phyloP scores from a whole-genome alignment of 2,329 filamentous ascomycete species.

The Aspergillus tanneri region DNA sequence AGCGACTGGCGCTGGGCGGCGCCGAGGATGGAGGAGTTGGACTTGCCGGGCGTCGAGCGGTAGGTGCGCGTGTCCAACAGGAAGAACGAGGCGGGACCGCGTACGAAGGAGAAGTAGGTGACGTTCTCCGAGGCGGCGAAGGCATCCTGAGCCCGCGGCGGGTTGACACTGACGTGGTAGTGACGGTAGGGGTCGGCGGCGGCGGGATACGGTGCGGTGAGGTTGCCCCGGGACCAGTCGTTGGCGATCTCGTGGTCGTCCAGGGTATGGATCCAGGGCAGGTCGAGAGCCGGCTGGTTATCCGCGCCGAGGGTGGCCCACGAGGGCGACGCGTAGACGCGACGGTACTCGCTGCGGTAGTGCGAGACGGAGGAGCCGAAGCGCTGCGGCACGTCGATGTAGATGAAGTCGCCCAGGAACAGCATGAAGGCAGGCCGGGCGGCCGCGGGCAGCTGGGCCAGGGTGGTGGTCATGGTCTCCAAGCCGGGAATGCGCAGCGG shows the following conservation, averaged over 20 bases:
- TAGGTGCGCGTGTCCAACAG: slow-evolving; percentile 89
- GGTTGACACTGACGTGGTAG: slow-evolving; percentile 84
- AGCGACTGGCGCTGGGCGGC: slow-evolving; percentile 74
- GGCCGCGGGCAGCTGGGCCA: slow-evolving; percentile 65
- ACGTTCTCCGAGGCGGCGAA: slow-evolving; percentile 58
- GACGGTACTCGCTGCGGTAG: slow-evolving; percentile 88
- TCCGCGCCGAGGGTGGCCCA: slow-evolving; percentile 69
- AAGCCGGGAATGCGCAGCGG: slow-evolving; percentile 80
- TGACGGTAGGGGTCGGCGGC: slow-evolving; percentile 82
- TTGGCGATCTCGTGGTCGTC: slow-evolving; percentile 97
- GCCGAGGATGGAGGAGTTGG: slow-evolving; percentile 85
- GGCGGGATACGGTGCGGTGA: slow-evolving; percentile 73
- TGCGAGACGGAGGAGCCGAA: slow-evolving; percentile 70
- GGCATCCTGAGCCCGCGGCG: slow-evolving; percentile 57
- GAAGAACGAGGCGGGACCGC: slow-evolving; percentile 92
- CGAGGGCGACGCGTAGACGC: slow-evolving; percentile 92
- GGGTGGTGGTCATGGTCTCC: slow-evolving; percentile 68
- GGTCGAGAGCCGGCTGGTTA: slow-evolving; percentile 53
- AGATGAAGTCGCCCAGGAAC: slow-evolving; percentile 54
- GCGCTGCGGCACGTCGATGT: slow-evolving; percentile 73
- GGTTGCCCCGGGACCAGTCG: slow-evolving; percentile 78
- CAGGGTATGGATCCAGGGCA: slow-evolving; percentile 97
- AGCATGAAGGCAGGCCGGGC: slow-evolving; percentile 57
- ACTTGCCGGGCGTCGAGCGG: slow-evolving; percentile 55
- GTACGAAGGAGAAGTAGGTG: slow-evolving; percentile 85